A percentile compares a stretch with the other conserved stretches of the same genome.
Evolutionary conservation across 305 asterid genomes (phyloP).

Genomic region (Solanum hybrid): DNA sequence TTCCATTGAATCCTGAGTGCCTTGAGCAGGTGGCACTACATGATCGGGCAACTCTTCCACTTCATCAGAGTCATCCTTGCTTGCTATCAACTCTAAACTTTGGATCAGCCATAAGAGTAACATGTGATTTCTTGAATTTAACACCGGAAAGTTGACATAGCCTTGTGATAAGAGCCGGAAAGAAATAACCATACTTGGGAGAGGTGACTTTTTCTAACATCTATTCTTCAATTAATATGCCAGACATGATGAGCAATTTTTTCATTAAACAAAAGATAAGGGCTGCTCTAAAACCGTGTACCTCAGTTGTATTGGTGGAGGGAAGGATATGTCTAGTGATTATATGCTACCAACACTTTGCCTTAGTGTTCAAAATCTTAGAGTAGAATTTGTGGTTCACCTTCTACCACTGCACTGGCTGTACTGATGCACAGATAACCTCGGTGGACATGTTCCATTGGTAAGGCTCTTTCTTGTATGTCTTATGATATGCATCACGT

Average conservation of each 20-base stretch:
- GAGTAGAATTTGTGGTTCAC: too few relatives aligned
- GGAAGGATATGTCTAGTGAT: too few relatives aligned
- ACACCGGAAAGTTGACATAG: background rate
- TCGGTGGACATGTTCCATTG: too few relatives aligned
- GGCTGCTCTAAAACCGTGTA: too few relatives aligned
- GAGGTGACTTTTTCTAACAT: background rate
- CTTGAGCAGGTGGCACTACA: background rate
- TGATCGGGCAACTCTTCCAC: background rate
- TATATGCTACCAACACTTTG: too few relatives aligned
- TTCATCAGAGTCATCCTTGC: background rate
- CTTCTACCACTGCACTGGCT: too few relatives aligned
- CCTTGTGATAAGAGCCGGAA: background rate
- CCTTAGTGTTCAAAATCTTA: too few relatives aligned
- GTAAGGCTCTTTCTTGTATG: too few relatives aligned
- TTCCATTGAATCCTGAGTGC: background rate
- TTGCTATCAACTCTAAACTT: background rate
- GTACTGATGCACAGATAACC: too few relatives aligned
- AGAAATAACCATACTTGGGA: background rate
- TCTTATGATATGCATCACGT: too few relatives aligned
- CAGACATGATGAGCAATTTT: background rate
- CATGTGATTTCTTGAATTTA: background rate
- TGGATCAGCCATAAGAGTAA: background rate
- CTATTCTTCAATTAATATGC: background rate
- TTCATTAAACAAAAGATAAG: too few relatives aligned
- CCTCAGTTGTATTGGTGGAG: too few relatives aligned